Evolutionary conservation across 805 yeast genomes (phyloP), one percentile per base, ranked within the genome.

Genomic region (Candida nemodendra): DNA sequence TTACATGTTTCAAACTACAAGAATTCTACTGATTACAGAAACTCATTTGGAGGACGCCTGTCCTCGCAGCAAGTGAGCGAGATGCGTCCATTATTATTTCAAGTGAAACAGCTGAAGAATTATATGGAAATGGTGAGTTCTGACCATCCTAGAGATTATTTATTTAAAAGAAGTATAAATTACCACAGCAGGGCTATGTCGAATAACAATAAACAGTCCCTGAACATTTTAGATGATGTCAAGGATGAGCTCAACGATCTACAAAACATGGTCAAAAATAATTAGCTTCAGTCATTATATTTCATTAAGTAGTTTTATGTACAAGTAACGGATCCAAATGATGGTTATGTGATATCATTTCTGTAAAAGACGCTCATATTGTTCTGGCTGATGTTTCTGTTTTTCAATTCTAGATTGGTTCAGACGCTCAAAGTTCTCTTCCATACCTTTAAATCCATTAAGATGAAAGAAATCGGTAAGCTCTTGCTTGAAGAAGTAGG

Each of bases 1-100:
- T 26, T 61, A 18, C 38, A 40, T 14, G 56, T 57, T 9, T 38
- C 63, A 0, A 46, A 45, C 26, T 61, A 54, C 37, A 55, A 45
- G 32, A 51, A 47, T 25, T 15, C 40, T 16, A 16, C 13, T 34
- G 46, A 40, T n/a, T 32, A 23, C 30, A 34, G 22, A 7, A 18
- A 33, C 12, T 36, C 43, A 14, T 45, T 35, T 23, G 50, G 46
- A 7, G 49, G 48, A 5, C 34, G 41, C 40, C 45, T 19, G 30
- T 39, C 36, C 11, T 31, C 41, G 11, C 30, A 25, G 16, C 39
- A 51, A 22, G 41, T 45, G 8, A 56, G 61, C 34, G 67, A 62
- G 51, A 69, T 50, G 71, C 67, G 41, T 42, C 67, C 59, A 32
- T 54, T 48, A 48, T 46, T 54, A 50, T 65, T 56, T 32, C 69